Base-by-base conservation (phyloP, 1,139 yeast genomes). In the Yamadazyma atlantica region DNA sequence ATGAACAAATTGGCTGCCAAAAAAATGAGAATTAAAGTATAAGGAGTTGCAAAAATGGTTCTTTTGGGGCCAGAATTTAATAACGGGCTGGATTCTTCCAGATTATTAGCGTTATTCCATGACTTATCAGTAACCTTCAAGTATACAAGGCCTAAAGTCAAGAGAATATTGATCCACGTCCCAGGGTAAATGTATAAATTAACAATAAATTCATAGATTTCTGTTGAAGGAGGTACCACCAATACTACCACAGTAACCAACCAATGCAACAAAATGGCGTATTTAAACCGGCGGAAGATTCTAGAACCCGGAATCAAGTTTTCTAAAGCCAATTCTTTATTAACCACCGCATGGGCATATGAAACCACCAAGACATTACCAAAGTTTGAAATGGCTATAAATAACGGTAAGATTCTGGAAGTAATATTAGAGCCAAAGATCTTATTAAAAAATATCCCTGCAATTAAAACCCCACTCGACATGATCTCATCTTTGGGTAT, bases 281-380 rank as follows among this genome's bases (percentile, higher is more conserved):
- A 55, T 48, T 77, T 73, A 53, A 82, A 71, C 35, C 81, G 62
- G 17, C 76, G 73, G 65, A 75, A 78, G 40, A 77, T 67, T 11
- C 57, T 57, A 7, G 89, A 77, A 52, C 79, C 82, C 21, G 95
- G 95, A 31, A 85, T 55, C 42, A 83, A 75, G 45, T 85, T 84
- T 53, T 82, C 89, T 45, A 78, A 72, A 11, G 86, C 92, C 40
- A 85, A 65, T 50, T 84, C 89, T 54, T 82, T 88, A 49, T 84
- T 80, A 42, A 85, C 83, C 50, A 88, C 71, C 15, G 88, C 85
- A 54, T 85, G 94, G 1, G 92, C 83, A 55, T 79, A 85, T 24
- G 84, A 80, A 26, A 85, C 94, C 32, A 85, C 81, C 60, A 85
- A 65, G 21, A 85, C 92, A 53, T 85, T 85, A 24, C 95, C 95